A percentile compares a stretch with the other conserved stretches of the same genome.
phyloP scores from a whole-genome alignment of 75 land plant genomes.

The Sequoiadendron giganteum region DNA sequence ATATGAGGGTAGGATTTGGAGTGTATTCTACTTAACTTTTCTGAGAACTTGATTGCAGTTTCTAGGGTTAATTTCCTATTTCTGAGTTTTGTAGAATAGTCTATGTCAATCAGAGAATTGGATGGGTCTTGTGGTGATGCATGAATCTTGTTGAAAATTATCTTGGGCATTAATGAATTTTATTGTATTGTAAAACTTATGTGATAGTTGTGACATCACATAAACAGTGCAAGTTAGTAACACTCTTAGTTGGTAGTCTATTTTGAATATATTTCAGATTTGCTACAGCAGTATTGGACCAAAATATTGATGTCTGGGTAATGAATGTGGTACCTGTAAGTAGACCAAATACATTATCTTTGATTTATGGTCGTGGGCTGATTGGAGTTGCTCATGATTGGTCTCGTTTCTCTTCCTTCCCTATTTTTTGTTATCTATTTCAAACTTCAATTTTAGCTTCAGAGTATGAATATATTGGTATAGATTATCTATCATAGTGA shows the following conservation, averaged over 20 bases:
- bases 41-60: not conserved
- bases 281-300: conserved; percentile 70
- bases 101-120: not conserved
- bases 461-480: not conserved
- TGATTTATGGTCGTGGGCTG: conserved; percentile 76
- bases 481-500: conserved; percentile 1
- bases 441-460: not conserved
- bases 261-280: conserved; percentile 35
- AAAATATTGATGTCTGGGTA: conserved; percentile 67
- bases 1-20: conserved; percentile 92
- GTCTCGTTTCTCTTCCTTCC: conserved; percentile 13
- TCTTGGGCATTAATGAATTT: not conserved
- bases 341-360: conserved; percentile 68
- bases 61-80: too few relatives aligned
- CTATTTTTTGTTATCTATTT: not conserved
- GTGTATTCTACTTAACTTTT: conserved; percentile 49
- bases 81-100: too few relatives aligned
- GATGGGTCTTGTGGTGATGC: not conserved
- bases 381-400: conserved; percentile 54
- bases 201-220: not conserved
- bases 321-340: conserved; percentile 81
- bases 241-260: not conserved
- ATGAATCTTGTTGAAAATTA: not conserved
- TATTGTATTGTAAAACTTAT: not conserved
- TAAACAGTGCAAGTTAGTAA: not conserved